Base-by-base conservation (phyloP, 1,284 basidiomycete species). In the Ceratorhiza oryzae-sativae region DNA sequence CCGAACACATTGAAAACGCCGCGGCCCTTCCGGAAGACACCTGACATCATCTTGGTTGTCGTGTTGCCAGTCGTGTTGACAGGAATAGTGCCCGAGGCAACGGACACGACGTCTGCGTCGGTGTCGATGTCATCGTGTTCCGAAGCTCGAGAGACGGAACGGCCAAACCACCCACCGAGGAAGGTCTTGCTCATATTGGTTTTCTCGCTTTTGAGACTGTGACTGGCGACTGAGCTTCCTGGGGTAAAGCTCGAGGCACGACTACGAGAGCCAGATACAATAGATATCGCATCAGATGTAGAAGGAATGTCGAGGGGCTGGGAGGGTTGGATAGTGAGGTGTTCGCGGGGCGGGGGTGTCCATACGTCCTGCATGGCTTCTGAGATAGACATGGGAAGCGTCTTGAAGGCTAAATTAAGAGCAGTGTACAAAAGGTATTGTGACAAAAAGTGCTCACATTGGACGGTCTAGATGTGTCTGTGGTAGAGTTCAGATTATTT, bases 281-380 rank as follows among this genome's bases (percentile, higher is more conserved):
- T n/a, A 27, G 25, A 72, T 42, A 59, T 34, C 78, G 80, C 46
- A 81, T 78, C 39, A 84, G 75, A 18, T 77, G 77, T 39, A 20
- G 73, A 61, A 32, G 72, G 71, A 15, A 72, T 62, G 49, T 61
- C 61, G n/a, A 72, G 63, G 18, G 72, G 61, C 20, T 56, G 59
- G 4, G 67, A 20, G 9, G 55, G 55, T 23, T 49, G 39, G 42
- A 70, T 41, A 15, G 18, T 39, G 13, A 55, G 34, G 23, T 27
- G 15, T 39, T 70, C 67, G 10, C 67, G 53, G 49, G 67, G 20
- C 42, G 51, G 65, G 32, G 71, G 71, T 20, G 59, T 53, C 61
- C 34, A 67, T n/a, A 48, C 72, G 68, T 91, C 90, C 46, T 85
- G 84, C 60, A 92, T 84, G 0, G 90, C 90, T 77, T 92, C 90